These are phyloP conservation scores for Halophytophthora polymorphica DNA, from an alignment of 352 stramenopile species.

Conservation along the genomic window DNA sequence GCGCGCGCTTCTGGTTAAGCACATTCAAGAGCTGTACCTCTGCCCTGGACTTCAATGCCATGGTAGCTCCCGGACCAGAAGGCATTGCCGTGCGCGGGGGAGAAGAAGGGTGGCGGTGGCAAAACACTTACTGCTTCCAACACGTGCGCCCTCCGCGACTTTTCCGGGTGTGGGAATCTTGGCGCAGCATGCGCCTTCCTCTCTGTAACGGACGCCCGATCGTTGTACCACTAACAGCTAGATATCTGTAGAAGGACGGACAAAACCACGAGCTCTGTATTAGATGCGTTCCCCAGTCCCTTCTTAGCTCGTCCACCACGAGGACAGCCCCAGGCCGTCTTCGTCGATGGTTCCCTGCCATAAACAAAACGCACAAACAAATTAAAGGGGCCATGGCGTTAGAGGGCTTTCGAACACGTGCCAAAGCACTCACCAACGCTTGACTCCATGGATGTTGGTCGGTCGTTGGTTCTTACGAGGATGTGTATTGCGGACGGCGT, in stretches of 20 bases:
- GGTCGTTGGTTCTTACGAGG: slow-evolving; percentile 36
- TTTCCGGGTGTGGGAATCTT: background rate
- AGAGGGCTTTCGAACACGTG: too few species aligned
- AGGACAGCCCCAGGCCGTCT: slow-evolving; percentile 77
- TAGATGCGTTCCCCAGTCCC: background rate
- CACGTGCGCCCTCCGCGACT: background rate
- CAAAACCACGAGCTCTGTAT: background rate
- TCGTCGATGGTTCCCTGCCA: slow-evolving; percentile 84
- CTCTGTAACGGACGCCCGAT: slow-evolving; percentile 20
- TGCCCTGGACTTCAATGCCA: slow-evolving; percentile 41
- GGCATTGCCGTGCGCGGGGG: slow-evolving; percentile 2
- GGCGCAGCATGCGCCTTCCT: slow-evolving; percentile 1
- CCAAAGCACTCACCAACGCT: too few species aligned
- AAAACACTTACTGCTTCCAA: background rate
- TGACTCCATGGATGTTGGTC: too few species aligned
- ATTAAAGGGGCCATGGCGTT: background rate
- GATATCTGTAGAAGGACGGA: background rate
- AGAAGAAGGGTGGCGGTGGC: background rate
- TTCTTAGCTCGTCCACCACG: slow-evolving; percentile 66
- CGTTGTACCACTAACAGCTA: background rate
- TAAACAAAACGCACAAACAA: background rate
- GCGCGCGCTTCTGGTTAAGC: slow-evolving; percentile 52
- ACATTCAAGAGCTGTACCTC: slow-evolving; percentile 49
- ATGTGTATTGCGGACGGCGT: slow-evolving; percentile 84
- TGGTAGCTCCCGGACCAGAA: slow-evolving; percentile 16